Conservation (phyloP, 306 rosid species). For the Notholithocarpus densiflorus region DNA sequence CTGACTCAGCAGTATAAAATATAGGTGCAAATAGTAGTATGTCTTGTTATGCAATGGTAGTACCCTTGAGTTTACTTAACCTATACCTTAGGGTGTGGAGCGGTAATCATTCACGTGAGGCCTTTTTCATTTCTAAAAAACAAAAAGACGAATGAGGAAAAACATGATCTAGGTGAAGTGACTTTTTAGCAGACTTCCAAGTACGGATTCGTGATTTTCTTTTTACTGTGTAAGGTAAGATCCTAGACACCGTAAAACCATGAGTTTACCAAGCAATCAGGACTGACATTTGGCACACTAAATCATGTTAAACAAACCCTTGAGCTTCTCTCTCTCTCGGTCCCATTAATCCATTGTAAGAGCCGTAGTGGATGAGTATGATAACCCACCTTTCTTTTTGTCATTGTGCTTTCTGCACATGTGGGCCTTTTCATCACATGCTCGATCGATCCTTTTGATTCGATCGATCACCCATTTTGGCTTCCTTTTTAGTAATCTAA, state of each 20-base stretch:
- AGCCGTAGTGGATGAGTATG: neutral
- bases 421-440: conserved; percentile 39
- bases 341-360: neutral
- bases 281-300: neutral
- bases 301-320: neutral
- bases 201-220: neutral
- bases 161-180: neutral
- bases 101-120: too few species aligned
- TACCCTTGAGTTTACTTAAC: too few species aligned
- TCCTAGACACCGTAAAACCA: neutral
- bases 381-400: neutral
- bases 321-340: neutral
- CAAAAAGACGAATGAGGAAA: too few species aligned
- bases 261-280: neutral
- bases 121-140: too few species aligned
- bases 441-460: conserved; percentile 1
- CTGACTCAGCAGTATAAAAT: too few species aligned
- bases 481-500: neutral
- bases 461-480: neutral
- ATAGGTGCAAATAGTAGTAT: too few species aligned
- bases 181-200: neutral
- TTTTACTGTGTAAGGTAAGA: neutral
- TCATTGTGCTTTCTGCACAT: conserved; percentile 17
- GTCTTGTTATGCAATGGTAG: accelerated
- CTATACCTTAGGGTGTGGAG: too few species aligned